phyloP scores from a whole-genome alignment of 345 rosid species.

The Psidium friedrichsthalianum region DNA sequence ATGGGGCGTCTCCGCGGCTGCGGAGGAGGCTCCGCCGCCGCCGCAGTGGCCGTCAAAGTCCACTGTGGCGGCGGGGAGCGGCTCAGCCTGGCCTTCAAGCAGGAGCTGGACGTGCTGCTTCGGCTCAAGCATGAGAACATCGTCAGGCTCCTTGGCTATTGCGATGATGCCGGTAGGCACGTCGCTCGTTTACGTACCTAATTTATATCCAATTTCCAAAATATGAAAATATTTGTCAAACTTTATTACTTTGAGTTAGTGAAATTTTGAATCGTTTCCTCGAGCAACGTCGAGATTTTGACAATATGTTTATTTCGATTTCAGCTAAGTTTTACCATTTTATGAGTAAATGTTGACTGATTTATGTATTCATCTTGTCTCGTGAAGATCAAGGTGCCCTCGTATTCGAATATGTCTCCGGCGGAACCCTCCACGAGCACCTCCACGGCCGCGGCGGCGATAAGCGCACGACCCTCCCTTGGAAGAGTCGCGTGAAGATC shows the following conservation, averaged over 20 bases:
- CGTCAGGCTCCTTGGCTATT: constrained; percentile 67
- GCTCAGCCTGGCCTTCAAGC: constrained; percentile 48
- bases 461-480: constrained; percentile 20
- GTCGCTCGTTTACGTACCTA: background rate
- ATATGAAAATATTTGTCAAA: background rate
- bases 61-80: constrained; percentile 31
- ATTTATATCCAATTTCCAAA: background rate
- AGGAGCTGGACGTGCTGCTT: constrained; percentile 61
- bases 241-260: background rate
- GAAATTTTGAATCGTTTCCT: background rate
- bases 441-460: constrained; percentile 21
- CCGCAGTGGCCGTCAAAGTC: background rate
- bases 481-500: constrained; percentile 48
- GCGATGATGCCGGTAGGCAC: constrained; percentile 40
- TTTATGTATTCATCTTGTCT: background rate
- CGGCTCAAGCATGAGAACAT: constrained; percentile 57
- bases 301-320: background rate
- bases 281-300: background rate
- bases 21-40: background rate
- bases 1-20: background rate
- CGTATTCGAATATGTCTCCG: constrained; percentile 47
- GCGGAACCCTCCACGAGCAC: constrained; percentile 64
- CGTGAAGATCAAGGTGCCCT: constrained; percentile 54
- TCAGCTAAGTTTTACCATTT: background rate
- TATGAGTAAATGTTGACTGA: background rate